Evolutionary conservation across 2,329 filamentous ascomycete genomes (phyloP).

Genomic region (Exserohilum turcica): DNA sequence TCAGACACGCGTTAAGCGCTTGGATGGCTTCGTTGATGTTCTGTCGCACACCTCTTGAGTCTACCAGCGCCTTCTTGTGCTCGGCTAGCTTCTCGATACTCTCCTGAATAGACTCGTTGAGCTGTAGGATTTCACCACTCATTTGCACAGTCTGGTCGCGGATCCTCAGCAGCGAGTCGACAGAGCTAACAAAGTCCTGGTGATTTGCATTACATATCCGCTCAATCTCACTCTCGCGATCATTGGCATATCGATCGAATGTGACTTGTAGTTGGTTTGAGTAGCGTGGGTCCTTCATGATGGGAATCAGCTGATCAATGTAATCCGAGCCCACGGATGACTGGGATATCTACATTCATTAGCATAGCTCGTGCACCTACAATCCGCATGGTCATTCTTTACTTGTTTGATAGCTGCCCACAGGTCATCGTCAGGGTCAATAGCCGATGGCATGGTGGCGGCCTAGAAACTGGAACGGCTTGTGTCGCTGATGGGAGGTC

Average conservation of each 20-base stretch:
- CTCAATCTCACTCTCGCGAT: conserved; percentile 90
- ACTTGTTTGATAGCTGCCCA: conserved; percentile 58
- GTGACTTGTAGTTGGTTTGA: conserved; percentile 79
- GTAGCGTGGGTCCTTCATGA: conserved; percentile 85
- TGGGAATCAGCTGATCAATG: conserved; percentile 91
- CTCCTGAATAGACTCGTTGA: conserved; percentile 93
- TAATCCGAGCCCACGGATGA: conserved; percentile 92
- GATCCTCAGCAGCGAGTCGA: conserved; percentile 90
- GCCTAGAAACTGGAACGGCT: conserved; percentile 7
- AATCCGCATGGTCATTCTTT: conserved; percentile 17
- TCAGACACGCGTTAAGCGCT: conserved; percentile 86
- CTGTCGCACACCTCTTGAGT: conserved; percentile 87
- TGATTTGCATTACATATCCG: conserved; percentile 93
- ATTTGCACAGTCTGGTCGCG: conserved; percentile 87
- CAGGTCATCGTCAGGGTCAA: conserved; percentile 56
- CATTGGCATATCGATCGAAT: conserved; percentile 79
- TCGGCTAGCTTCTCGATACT: conserved; percentile 93
- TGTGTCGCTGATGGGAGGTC: background rate
- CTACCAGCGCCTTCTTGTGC: conserved; percentile 92
- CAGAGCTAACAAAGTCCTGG: conserved; percentile 91
- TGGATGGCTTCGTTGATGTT: conserved; percentile 94
- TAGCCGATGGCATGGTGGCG: conserved; percentile 38
- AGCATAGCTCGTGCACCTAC: conserved; percentile 1
- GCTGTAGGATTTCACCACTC: conserved; percentile 85
- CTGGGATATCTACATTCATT: conserved; percentile 75